A percentile compares a stretch with the other conserved stretches of the same genome.
These are phyloP conservation scores for Petunia axillaris DNA, from an alignment of 257 asterid genomes.

Conservation along the genomic window DNA sequence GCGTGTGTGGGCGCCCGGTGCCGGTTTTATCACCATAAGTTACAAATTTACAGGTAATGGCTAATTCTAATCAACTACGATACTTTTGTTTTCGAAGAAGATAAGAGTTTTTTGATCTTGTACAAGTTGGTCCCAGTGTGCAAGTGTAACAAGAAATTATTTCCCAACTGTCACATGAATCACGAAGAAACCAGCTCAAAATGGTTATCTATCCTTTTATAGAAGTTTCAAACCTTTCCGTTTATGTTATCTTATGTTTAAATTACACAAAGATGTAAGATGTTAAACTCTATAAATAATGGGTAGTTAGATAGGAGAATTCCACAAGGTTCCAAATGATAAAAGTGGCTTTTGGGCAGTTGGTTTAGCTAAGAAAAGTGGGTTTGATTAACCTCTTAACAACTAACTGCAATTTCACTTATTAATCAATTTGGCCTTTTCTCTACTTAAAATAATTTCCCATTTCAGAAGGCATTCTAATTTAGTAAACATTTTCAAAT, in stretches of 20 bases:
- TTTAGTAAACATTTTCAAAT: background rate
- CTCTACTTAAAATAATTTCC: background rate
- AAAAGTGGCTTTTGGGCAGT: conserved; percentile 19
- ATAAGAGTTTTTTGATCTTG: too few species aligned
- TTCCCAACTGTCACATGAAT: conserved; percentile 19
- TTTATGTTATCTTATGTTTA: background rate
- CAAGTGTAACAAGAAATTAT: background rate
- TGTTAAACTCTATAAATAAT: background rate
- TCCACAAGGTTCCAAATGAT: background rate
- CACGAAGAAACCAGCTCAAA: background rate
- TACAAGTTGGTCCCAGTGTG: background rate
- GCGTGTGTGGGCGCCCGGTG: too few species aligned
- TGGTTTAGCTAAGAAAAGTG: conserved; percentile 6
- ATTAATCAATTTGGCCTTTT: background rate
- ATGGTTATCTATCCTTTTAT: background rate
- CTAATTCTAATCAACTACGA: too few species aligned
- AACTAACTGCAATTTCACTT: background rate
- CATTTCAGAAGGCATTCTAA: background rate
- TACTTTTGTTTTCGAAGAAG: too few species aligned
- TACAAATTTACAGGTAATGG: too few species aligned
- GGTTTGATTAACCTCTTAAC: background rate
- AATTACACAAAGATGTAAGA: background rate
- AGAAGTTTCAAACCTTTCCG: background rate
- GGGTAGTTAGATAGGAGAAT: background rate
- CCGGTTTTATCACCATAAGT: too few species aligned